A percentile compares a stretch with the other conserved stretches of the same genome.
Evolutionary conservation across 2,329 filamentous ascomycete species (phyloP).

Genomic region (Aspergillus ochraceus): DNA sequence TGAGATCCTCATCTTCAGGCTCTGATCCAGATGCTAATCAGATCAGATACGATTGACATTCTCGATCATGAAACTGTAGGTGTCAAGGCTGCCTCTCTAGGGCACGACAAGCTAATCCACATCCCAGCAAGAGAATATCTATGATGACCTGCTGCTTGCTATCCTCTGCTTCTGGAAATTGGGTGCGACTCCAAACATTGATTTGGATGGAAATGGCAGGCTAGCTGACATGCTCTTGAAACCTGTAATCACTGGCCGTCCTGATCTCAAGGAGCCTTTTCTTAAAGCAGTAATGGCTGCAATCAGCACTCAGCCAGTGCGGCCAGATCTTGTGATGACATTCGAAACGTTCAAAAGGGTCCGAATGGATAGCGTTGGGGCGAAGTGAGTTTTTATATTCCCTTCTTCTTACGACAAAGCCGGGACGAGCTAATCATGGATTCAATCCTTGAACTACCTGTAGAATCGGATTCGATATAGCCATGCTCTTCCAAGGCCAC

Average conservation of each 20-base stretch:
- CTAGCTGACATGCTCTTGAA: background rate
- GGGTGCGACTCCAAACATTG: background rate
- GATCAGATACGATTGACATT: background rate
- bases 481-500: background rate
- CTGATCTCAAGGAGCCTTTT: background rate
- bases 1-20: background rate
- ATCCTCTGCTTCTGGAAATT: background rate
- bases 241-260: background rate
- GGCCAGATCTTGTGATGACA: background rate
- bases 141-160: background rate
- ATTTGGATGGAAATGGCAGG: background rate
- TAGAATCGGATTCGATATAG: background rate
- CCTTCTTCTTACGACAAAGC: background rate
- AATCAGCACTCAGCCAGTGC: background rate
- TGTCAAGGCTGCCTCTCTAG: too few relatives aligned
- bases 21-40: background rate
- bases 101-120: background rate
- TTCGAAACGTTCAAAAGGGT: background rate
- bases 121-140: background rate
- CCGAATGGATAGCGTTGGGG: background rate
- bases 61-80: background rate
- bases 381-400: background rate
- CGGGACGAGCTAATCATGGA: too few relatives aligned
- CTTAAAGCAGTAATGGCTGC: background rate
- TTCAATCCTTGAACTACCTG: too few relatives aligned